phyloP scores from a whole-genome alignment of 805 yeast species.

The Yarrowia sp. region DNA sequence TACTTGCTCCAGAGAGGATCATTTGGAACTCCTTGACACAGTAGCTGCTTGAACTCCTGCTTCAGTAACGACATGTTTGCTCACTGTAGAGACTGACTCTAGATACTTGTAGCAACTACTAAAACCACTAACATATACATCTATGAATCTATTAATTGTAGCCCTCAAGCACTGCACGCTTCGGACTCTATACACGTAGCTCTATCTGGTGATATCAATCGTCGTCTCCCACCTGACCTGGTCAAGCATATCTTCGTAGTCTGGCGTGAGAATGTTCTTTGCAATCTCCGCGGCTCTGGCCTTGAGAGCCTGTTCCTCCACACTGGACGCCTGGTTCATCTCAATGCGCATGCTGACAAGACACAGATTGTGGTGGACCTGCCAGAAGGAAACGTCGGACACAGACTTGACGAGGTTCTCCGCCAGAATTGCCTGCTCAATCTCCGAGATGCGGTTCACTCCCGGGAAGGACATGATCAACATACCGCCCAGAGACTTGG shows the following conservation, averaged over 20 bases:
- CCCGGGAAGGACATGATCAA: conserved; percentile 46
- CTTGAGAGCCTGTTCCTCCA: conserved; percentile 34
- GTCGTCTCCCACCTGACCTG: conserved; percentile 41
- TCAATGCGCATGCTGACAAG: conserved; percentile 41
- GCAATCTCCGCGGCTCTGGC: conserved; percentile 31
- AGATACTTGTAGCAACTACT: too few relatives aligned
- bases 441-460: conserved; percentile 37
- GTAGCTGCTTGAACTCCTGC: too few relatives aligned
- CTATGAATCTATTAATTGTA: too few relatives aligned
- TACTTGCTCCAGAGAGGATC: too few relatives aligned
- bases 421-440: conserved; percentile 33
- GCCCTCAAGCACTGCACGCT: too few relatives aligned
- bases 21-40: too few relatives aligned
- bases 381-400: conserved; percentile 42
- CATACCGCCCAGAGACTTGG: conserved; percentile 45
- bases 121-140: too few relatives aligned
- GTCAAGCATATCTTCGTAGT: conserved; percentile 28
- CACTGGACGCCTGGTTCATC: conserved; percentile 38
- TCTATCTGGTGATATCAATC: conserved; percentile 33
- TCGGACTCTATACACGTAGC: not conserved
- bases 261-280: conserved; percentile 30
- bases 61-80: too few relatives aligned
- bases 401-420: conserved; percentile 38
- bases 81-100: too few relatives aligned
- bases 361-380: conserved; percentile 46